Evolutionary conservation across 257 asterid species (phyloP).

Genomic region (Eucommia ulmoides): DNA sequence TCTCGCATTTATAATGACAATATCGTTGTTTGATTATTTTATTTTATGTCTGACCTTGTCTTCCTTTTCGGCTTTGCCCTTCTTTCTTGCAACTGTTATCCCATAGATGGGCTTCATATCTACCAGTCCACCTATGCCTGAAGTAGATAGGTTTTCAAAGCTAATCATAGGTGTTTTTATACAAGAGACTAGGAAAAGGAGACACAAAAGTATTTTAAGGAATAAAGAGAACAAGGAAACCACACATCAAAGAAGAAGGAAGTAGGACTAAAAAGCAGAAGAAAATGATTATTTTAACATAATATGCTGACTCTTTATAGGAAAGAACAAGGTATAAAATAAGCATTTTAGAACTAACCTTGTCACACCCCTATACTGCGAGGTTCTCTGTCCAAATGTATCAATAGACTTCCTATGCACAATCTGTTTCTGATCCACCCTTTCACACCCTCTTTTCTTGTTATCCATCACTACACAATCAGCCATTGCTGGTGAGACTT

Average conservation of each 20-base stretch:
- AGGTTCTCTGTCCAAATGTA: slow-evolving; percentile 91
- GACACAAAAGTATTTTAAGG: no score
- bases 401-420: slow-evolving; percentile 90
- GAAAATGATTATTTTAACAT: no score
- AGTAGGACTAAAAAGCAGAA: no score
- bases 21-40: no score
- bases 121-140: slow-evolving; percentile 99
- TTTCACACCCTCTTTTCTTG: slow-evolving; percentile 67
- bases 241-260: no score
- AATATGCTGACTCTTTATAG: no score
- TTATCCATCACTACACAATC: slow-evolving; percentile 41
- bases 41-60: slow-evolving; percentile 76
- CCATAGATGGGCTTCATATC: slow-evolving; percentile 99
- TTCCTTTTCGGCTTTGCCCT: slow-evolving; percentile 98
- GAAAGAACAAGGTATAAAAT: background rate
- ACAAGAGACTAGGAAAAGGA: no score
- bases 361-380: slow-evolving; percentile 96
- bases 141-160: background rate
- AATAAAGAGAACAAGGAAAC: no score
- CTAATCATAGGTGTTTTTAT: no score
- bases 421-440: slow-evolving; percentile 50
- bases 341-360: slow-evolving; percentile 32
- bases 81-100: slow-evolving; percentile 97
- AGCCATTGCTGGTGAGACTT: slow-evolving; percentile 20
- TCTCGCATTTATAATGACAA: no score